Conservation (phyloP, 805 yeast genomes). For the Wickerhamomyces hampshirensis region DNA sequence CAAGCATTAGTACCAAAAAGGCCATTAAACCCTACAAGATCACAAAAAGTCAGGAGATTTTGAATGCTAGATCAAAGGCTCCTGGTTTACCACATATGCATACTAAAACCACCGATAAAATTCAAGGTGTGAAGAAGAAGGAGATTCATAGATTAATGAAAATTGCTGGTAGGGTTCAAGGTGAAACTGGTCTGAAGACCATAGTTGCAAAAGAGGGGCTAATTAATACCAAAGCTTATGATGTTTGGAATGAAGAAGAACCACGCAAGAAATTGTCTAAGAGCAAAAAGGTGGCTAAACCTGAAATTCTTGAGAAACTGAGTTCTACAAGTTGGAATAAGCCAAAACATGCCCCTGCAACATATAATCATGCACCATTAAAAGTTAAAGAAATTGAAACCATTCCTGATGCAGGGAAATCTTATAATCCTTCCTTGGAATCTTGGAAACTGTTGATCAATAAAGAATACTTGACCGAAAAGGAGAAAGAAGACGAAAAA, state of each 20-base stretch:
- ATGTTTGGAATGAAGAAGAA: constrained; percentile 60
- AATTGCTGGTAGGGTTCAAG: constrained; percentile 67
- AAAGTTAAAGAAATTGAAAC: constrained; percentile 43
- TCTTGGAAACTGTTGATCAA: constrained; percentile 75
- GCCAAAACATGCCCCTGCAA: constrained; percentile 50
- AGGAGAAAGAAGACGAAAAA: constrained; percentile 60
- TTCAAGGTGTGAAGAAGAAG: constrained; percentile 39
- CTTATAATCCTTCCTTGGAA: constrained; percentile 84
- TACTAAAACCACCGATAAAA: constrained; percentile 38
- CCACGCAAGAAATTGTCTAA: constrained; percentile 10
- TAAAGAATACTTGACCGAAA: constrained; percentile 62
- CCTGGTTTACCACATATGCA: constrained; percentile 49
- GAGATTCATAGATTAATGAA: constrained; percentile 45
- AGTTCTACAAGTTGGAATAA: constrained; percentile 45
- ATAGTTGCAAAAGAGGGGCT: constrained; percentile 62
- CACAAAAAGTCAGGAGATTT: constrained; percentile 39
- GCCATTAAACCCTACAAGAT: constrained; percentile 27
- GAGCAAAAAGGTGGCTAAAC: constrained; percentile 25
- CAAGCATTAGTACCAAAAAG: constrained; percentile 32
- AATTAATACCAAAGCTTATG: constrained; percentile 45
- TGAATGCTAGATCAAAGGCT: constrained; percentile 73
- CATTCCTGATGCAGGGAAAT: constrained; percentile 79
- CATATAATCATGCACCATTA: constrained; percentile 50
- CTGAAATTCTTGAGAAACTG: constrained; percentile 34
- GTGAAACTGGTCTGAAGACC: constrained; percentile 47